phyloP scores from a whole-genome alignment of 2,329 filamentous ascomycete species.

The Sporothrix mexicana region DNA sequence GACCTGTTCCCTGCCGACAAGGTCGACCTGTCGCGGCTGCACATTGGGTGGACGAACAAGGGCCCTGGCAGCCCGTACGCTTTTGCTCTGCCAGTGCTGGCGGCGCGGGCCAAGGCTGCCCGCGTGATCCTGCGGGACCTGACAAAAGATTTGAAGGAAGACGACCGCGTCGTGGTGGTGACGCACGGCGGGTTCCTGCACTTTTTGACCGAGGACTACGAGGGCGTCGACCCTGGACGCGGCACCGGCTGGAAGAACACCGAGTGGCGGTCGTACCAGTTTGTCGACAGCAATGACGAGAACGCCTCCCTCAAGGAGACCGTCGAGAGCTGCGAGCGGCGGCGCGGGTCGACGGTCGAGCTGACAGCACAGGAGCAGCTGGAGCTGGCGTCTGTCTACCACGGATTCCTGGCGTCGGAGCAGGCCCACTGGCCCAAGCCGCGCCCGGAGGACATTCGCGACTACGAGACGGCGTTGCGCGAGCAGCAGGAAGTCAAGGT shows the following conservation, averaged over 20 bases:
- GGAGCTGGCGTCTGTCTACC: constrained; percentile 50
- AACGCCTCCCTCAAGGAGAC: constrained; percentile 57
- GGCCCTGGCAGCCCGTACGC: constrained; percentile 51
- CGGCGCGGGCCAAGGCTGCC: constrained; percentile 64
- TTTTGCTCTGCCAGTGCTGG: constrained; percentile 59
- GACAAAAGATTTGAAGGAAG: constrained; percentile 47
- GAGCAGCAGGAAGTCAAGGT: constrained; percentile 7
- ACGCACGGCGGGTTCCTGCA: constrained; percentile 58
- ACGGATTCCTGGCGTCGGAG: constrained; percentile 45
- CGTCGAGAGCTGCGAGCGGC: constrained; percentile 53
- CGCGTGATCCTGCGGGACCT: constrained; percentile 63
- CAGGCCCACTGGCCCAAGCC: constrained; percentile 34
- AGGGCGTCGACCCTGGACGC: constrained; percentile 55
- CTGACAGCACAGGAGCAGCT: constrained; percentile 55
- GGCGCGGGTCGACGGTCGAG: constrained; percentile 50
- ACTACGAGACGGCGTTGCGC: constrained; percentile 30
- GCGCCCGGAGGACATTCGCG: constrained; percentile 29
- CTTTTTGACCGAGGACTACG: constrained; percentile 83
- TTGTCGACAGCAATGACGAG: constrained; percentile 58
- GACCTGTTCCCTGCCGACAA: constrained; percentile 55
- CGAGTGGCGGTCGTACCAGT: constrained; percentile 72
- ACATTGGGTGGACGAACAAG: constrained; percentile 76
- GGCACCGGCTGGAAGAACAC: constrained; percentile 76
- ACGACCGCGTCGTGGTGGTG: constrained; percentile 61
- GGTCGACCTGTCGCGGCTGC: constrained; percentile 69